phyloP scores from a whole-genome alignment of 1,284 basidiomycete species.

The Naganishia sp. region DNA sequence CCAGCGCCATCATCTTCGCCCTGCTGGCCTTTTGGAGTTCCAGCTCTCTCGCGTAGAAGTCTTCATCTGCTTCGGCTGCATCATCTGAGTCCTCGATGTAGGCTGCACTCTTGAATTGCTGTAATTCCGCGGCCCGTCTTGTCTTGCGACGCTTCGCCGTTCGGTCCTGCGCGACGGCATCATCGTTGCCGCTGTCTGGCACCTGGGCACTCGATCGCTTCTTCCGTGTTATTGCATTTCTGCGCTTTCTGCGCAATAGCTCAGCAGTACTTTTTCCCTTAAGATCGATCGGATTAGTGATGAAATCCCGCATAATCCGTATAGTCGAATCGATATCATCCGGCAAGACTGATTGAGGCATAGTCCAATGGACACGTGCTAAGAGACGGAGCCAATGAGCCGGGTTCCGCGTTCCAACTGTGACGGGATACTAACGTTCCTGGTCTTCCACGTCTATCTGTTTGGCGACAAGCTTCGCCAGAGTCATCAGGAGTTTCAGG shows the following conservation, averaged over 20 bases:
- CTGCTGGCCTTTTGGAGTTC: constrained; percentile 59
- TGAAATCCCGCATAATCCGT: constrained; percentile 72
- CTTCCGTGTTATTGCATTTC: constrained; percentile 56
- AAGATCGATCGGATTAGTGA: constrained; percentile 71
- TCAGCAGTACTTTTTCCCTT: constrained; percentile 65
- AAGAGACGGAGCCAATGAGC: constrained; percentile 18
- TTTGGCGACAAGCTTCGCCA: constrained; percentile 36
- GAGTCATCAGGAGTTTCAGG: constrained; percentile 73
- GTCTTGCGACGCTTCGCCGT: constrained; percentile 42
- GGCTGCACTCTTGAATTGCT: constrained; percentile 79
- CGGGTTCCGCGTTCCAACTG: constrained; percentile 21
- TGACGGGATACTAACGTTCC: constrained; percentile 11
- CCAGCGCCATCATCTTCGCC: constrained; percentile 52
- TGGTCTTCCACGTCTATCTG: constrained; percentile 10
- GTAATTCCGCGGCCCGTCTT: constrained; percentile 64
- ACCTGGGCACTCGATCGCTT: constrained; percentile 42
- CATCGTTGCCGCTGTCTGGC: constrained; percentile 52
- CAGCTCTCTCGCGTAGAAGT: constrained; percentile 75
- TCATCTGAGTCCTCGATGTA: constrained; percentile 87
- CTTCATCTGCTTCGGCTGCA: constrained; percentile 57
- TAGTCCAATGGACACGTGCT: constrained; percentile 61
- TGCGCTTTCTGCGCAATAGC: constrained; percentile 66
- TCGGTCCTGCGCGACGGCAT: constrained; percentile 22
- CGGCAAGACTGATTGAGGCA: constrained; percentile 68
- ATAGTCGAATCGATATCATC: constrained; percentile 65